Evolutionary conservation across 345 rosid species (phyloP).

Genomic region (Pistacia integerrima): DNA sequence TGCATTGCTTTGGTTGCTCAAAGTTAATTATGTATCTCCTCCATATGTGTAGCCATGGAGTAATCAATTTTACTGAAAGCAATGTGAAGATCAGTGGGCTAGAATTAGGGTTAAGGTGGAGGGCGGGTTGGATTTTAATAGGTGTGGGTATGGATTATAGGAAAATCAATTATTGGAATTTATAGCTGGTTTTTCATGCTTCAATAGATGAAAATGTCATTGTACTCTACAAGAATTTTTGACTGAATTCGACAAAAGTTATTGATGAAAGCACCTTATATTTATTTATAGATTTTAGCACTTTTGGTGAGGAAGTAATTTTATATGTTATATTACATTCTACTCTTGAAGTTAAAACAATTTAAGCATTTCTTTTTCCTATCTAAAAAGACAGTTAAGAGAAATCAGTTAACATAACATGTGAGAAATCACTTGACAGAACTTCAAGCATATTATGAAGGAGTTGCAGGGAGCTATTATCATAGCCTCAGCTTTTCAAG

Average conservation of each 20-base stretch:
- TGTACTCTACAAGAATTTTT: background rate
- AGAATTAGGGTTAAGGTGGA: background rate
- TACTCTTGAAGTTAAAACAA: background rate
- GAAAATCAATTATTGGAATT: background rate
- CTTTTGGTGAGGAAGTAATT: background rate
- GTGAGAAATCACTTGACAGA: slow-evolving; percentile 44
- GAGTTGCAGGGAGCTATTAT: slow-evolving; percentile 91
- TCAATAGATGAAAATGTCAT: background rate
- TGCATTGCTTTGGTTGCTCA: background rate
- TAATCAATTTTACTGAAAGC: background rate
- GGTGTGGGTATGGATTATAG: slow-evolving; percentile 2
- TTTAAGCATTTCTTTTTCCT: background rate
- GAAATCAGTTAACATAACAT: slow-evolving; percentile 1
- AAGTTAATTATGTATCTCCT: background rate
- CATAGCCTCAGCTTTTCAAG: slow-evolving; percentile 87
- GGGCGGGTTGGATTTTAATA: background rate
- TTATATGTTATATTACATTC: background rate
- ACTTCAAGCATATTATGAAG: slow-evolving; percentile 95
- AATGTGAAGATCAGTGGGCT: background rate
- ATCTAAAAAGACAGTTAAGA: slow-evolving; percentile 3
- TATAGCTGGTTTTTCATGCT: background rate
- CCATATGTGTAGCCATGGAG: background rate
- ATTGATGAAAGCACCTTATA: background rate
- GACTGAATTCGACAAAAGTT: background rate
- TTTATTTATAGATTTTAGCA: background rate